These are phyloP conservation scores for Tetracladium maxilliforme DNA, from an alignment of 2,329 filamentous ascomycete genomes.

Conservation along the genomic window DNA sequence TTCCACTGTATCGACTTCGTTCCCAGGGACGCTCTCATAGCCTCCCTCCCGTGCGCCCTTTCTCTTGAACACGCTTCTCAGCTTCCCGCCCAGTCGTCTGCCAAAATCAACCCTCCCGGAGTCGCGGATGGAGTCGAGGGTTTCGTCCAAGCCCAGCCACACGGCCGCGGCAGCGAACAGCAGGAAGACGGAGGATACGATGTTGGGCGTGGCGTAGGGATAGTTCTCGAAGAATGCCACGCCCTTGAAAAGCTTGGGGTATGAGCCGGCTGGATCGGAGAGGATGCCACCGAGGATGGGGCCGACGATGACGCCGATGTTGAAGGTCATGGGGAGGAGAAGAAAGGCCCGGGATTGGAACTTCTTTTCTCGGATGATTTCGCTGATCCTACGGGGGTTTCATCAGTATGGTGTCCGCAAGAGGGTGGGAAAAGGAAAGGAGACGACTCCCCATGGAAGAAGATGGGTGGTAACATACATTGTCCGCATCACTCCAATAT, in stretches of 20 bases:
- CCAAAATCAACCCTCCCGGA: too few relatives aligned
- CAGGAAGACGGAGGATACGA: constrained; percentile 27
- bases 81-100: too few relatives aligned
- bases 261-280: constrained; percentile 49
- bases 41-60: too few relatives aligned
- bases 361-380: constrained; percentile 58
- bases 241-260: constrained; percentile 36
- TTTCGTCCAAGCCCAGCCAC: constrained; percentile 1
- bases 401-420: too few relatives aligned
- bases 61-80: too few relatives aligned
- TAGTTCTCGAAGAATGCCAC: constrained; percentile 41
- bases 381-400: too few relatives aligned
- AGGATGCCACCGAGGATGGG: constrained; percentile 38
- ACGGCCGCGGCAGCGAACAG: neutral
- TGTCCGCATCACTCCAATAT: constrained; percentile 55
- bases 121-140: neutral
- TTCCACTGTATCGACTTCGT: too few relatives aligned
- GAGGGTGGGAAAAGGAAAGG: too few relatives aligned
- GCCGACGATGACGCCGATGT: constrained; percentile 6
- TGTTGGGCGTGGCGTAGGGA: constrained; percentile 46
- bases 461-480: too few relatives aligned
- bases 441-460: too few relatives aligned
- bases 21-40: too few relatives aligned
- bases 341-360: constrained; percentile 47
- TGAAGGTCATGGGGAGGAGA: constrained; percentile 24